Conservation (phyloP, 305 asterid genomes). For the Solanum hybrid region DNA sequence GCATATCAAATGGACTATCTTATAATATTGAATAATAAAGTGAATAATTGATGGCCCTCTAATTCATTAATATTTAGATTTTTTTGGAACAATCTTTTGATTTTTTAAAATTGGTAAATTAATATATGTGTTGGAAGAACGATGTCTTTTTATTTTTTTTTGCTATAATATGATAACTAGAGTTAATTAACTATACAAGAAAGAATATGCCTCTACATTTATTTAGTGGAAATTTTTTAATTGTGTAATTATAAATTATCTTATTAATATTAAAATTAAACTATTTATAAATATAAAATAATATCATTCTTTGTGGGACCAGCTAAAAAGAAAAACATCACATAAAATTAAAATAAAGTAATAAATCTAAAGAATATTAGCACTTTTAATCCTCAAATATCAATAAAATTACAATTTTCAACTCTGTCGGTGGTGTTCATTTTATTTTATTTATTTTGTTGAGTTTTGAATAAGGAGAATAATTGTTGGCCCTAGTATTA, state of each 20-base stretch:
- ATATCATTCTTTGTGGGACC: background rate
- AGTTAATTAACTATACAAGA: no score
- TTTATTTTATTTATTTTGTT: background rate
- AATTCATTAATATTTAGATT: background rate
- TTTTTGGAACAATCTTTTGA: no score
- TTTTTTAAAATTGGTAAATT: background rate
- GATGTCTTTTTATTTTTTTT: rapidly evolving
- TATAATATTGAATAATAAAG: background rate
- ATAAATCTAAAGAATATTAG: background rate
- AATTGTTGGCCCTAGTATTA: background rate
- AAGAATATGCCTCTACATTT: background rate
- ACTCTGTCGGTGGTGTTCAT: background rate
- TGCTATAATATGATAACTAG: no score
- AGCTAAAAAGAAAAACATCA: background rate
- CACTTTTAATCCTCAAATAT: background rate
- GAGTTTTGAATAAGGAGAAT: background rate
- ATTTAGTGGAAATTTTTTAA: no score
- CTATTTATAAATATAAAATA: background rate
- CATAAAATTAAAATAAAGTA: background rate
- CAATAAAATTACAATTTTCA: background rate
- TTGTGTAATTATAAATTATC: background rate
- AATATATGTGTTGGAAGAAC: background rate
- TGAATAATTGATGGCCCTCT: background rate
- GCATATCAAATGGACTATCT: rapidly evolving
- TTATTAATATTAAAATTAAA: background rate